Base-by-base conservation (phyloP, 441 rosid genomes). In the Hura crepitans region DNA sequence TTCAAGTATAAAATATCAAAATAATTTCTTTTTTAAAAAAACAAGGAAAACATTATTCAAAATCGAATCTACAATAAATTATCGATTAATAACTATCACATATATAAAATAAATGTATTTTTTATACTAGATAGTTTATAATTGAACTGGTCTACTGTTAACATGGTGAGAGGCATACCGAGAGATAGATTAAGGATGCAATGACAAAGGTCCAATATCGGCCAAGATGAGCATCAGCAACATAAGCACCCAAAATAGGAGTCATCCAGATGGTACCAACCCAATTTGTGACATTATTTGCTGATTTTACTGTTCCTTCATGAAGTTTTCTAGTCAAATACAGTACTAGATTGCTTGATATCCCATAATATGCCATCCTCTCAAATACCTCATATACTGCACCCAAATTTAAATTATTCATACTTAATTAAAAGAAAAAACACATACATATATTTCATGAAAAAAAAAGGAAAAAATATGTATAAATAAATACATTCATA, bases 221-320 rank as follows among this genome's bases (percentile, higher is more conserved):
- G n/a, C 97, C 97, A 5, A 90, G 89, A 68, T 80, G 85, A 31
- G 97, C 94, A 30, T 90, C 97, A 0, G 97, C 97, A 0, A 90
- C 25, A 37, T 95, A 95, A 1, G 98, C 99, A 9, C 97, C 97
- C 46, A 88, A 65, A 71, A 85, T 47, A 0, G 97, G 94, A 33
- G 89, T 87, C 76, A 90, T 63, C 90, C 94, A 88, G 23, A 82
- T 65, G 55, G 94, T 85, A 57, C 96, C 96, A 0, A 84, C 89
- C 94, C 94, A 90, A 53, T 90, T 84, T 65, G 96, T 90, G 20
- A 90, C 96, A 27, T 88, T 88, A 35, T 90, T 88, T 49, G 94
- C 69, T 2, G 94, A 88, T 50, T 66, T 77, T 60, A 90, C 96
- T 0, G 87, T 88, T 20, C 94, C 92, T 69, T 88, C 80, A 23